Conservation (phyloP, 1,284 basidiomycete genomes). For the Flammula alnicola region DNA sequence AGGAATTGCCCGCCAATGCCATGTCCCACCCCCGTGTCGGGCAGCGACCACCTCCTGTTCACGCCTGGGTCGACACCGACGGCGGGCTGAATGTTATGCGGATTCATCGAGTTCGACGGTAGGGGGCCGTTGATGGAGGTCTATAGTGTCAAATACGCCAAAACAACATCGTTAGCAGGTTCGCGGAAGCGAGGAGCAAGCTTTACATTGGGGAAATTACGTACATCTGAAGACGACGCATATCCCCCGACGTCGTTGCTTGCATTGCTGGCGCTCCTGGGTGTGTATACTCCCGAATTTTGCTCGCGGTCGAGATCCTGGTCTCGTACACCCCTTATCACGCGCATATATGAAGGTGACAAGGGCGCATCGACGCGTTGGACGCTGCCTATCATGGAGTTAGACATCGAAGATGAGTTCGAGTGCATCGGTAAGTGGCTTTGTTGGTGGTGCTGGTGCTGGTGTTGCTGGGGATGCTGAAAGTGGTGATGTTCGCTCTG, state of each 20-base stretch:
- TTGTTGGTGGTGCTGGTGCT: conserved; percentile 4
- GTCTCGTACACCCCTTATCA: conserved; percentile 4
- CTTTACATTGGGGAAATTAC: not conserved
- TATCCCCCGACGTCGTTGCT: conserved; percentile 1
- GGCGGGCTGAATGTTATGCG: conserved; percentile 2
- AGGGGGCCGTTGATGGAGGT: not conserved
- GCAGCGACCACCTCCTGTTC: conserved; percentile 25
- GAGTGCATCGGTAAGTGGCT: conserved; percentile 9
- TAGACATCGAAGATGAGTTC: not conserved
- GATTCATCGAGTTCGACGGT: not conserved
- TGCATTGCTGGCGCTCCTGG: conserved; percentile 4
- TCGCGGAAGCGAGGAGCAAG: not conserved
- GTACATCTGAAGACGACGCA: conserved; percentile 10
- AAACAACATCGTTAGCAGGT: not conserved
- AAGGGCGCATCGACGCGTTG: not conserved
- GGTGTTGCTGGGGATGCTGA: not conserved
- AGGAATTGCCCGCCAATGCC: conserved; percentile 15
- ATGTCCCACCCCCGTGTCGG: conserved; percentile 14
- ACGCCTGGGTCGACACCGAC: not conserved
- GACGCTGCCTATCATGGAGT: not conserved
- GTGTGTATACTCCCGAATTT: conserved; percentile 2
- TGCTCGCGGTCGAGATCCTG: conserved; percentile 7
- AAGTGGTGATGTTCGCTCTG: not conserved
- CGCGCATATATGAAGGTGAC: conserved; percentile 22
- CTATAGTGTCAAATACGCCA: conserved; percentile 3